Percentiles rank a stretch among this genome's conserved stretches.
These are phyloP conservation scores for Casuarina cunninghamiana DNA, from an alignment of 306 rosid species.

Conservation along the genomic window DNA sequence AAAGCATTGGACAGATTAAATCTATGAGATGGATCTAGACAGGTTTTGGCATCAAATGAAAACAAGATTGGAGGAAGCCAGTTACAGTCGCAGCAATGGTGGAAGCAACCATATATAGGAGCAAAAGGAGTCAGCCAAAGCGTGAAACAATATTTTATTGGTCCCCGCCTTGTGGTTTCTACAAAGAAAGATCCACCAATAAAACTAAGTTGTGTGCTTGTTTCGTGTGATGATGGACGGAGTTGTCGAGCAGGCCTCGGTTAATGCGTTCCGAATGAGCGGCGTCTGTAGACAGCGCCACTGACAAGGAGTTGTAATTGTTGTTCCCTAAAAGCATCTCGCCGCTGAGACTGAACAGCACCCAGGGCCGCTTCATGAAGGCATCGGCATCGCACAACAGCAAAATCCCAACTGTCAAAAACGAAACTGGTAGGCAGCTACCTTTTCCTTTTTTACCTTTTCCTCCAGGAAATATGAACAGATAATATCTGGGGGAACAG, in stretches of 20 bases:
- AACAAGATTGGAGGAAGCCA: constrained; percentile 17
- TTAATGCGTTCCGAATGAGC: constrained; percentile 26
- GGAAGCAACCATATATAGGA: not conserved
- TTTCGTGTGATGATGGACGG: constrained; percentile 27
- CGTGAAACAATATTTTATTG: not conserved
- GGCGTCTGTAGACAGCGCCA: constrained; percentile 40
- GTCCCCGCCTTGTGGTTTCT: not conserved
- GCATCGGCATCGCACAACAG: constrained; percentile 41
- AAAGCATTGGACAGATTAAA: constrained; percentile 64
- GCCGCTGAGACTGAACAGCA: too few species aligned
- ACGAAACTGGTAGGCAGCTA: constrained; percentile 49
- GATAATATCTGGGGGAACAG: constrained; percentile 10
- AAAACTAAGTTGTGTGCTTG: constrained; percentile 30
- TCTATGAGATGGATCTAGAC: constrained; percentile 20
- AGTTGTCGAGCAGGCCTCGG: constrained; percentile 3
- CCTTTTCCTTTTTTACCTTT: constrained; percentile 5
- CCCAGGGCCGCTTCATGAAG: constrained; percentile 28
- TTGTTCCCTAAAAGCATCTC: constrained; percentile 34
- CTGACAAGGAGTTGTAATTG: constrained; percentile 46
- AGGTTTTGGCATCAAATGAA: constrained; percentile 25
- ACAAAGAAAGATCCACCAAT: constrained; percentile 35
- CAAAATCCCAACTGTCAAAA: constrained; percentile 31
- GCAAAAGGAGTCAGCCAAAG: not conserved
- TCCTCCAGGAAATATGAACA: constrained; percentile 25
- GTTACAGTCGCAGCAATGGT: constrained; percentile 11